Evolutionary conservation across 2,329 filamentous ascomycete species (phyloP).

Genomic region (Aspergillus puulaauensis): DNA sequence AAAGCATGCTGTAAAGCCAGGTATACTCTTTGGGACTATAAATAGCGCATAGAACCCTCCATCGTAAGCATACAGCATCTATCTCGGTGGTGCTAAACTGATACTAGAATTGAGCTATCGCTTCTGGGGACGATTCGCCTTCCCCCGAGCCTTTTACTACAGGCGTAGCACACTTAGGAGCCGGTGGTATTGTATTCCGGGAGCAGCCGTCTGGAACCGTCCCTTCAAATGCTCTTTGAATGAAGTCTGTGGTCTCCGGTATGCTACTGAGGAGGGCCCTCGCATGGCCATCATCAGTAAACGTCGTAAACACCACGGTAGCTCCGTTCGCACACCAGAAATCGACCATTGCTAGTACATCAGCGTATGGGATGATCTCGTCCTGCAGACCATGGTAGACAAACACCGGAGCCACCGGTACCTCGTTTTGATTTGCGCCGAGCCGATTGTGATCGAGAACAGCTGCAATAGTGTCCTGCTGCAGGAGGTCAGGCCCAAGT

Average conservation of each 20-base stretch:
- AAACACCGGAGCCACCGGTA: conserved; percentile 25
- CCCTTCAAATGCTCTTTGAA: conserved; percentile 25
- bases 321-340: conserved; percentile 16
- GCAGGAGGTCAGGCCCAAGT: conserved; percentile 9
- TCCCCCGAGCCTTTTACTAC: too few relatives aligned
- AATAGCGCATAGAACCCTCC: too few relatives aligned
- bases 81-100: too few relatives aligned
- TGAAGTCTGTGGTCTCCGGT: conserved; percentile 21
- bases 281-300: conserved; percentile 23
- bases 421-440: conserved; percentile 20
- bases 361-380: conserved; percentile 20
- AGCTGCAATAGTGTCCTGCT: not conserved
- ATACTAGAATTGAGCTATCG: too few relatives aligned
- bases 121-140: too few relatives aligned
- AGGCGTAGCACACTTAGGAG: too few relatives aligned
- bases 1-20: too few relatives aligned
- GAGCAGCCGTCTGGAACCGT: not conserved
- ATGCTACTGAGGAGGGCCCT: conserved; percentile 22
- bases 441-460: conserved; percentile 14
- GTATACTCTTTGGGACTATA: too few relatives aligned
- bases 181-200: not conserved
- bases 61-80: too few relatives aligned
- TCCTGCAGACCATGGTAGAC: conserved; percentile 27
- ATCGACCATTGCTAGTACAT: not conserved
- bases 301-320: conserved; percentile 26